phyloP scores from a whole-genome alignment of 2,329 filamentous ascomycete species.

The Botryotinia convoluta region DNA sequence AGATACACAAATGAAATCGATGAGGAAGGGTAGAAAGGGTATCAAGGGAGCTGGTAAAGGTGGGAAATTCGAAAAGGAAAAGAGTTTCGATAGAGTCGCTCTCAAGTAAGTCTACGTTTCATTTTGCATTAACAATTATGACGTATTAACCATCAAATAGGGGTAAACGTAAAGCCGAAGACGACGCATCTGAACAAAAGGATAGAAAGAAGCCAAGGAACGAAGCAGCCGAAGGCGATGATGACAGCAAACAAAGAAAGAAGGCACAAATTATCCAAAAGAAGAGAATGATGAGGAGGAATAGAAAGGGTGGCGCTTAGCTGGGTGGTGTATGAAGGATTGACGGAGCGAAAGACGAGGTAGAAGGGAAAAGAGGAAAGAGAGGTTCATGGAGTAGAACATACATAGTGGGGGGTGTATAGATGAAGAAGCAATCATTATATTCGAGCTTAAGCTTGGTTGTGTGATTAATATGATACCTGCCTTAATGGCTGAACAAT shows the following conservation, averaged over 20 bases:
- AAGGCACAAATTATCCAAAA: constrained; percentile 78
- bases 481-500: background rate
- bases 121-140: background rate
- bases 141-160: background rate
- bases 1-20: constrained; percentile 39
- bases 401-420: background rate
- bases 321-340: background rate
- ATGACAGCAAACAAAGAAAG: constrained; percentile 56
- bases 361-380: background rate
- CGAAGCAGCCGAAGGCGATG: constrained; percentile 37
- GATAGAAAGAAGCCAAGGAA: constrained; percentile 21
- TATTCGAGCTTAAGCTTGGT: background rate
- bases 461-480: background rate
- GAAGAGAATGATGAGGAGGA: constrained; percentile 77
- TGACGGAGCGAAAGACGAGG: background rate
- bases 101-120: constrained; percentile 14
- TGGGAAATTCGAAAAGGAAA: constrained; percentile 26
- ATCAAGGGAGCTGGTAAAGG: constrained; percentile 26
- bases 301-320: constrained; percentile 29
- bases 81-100: constrained; percentile 29
- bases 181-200: constrained; percentile 2
- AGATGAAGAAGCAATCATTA: background rate
- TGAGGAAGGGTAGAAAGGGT: constrained; percentile 39
- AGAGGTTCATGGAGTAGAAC: background rate
- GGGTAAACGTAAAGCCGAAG: constrained; percentile 24